Evolutionary conservation across 2,329 filamentous ascomycete genomes (phyloP).

Genomic region (Diplodia intermedia): DNA sequence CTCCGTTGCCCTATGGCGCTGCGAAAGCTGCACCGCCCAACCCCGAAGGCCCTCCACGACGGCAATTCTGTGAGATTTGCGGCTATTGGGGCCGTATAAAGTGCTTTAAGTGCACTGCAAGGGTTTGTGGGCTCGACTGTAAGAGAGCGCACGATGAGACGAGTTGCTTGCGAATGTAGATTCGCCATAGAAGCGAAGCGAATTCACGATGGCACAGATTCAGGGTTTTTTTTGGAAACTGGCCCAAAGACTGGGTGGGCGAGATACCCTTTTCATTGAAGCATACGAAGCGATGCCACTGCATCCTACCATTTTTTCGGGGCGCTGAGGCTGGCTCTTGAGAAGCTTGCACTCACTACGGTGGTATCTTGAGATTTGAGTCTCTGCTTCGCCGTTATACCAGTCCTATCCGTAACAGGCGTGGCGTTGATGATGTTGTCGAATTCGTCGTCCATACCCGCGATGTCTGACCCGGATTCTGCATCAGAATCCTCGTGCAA

Average conservation of each 20-base stretch:
- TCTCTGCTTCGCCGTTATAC: conserved; percentile 69
- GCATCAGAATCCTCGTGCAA: conserved; percentile 67
- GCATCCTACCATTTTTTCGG: conserved; percentile 32
- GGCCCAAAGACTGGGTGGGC: not conserved
- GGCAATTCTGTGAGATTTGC: conserved; percentile 78
- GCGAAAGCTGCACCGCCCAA: conserved; percentile 56
- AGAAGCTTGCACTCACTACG: conserved; percentile 43
- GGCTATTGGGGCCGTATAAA: conserved; percentile 81
- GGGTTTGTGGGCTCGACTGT: conserved; percentile 79
- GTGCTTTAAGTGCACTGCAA: conserved; percentile 78
- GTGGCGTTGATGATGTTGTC: conserved; percentile 93
- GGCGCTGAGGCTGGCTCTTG: conserved; percentile 11
- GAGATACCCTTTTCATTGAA: conserved; percentile 22
- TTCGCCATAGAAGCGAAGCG: not conserved
- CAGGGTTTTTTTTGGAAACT: not conserved
- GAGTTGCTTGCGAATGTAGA: conserved; percentile 51
- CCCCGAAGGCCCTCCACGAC: conserved; percentile 56
- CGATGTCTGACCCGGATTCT: conserved; percentile 72
- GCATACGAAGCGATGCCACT: not conserved
- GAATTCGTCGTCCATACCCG: conserved; percentile 77
- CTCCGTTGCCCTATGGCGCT: conserved; percentile 72
- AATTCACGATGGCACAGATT: conserved; percentile 4
- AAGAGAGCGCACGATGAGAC: conserved; percentile 75
- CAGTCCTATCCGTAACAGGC: conserved; percentile 84
- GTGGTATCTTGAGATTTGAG: conserved; percentile 47